These are phyloP conservation scores for Gliomastix tumulicola DNA, from an alignment of 2,329 filamentous ascomycete genomes.

Conservation along the genomic window DNA sequence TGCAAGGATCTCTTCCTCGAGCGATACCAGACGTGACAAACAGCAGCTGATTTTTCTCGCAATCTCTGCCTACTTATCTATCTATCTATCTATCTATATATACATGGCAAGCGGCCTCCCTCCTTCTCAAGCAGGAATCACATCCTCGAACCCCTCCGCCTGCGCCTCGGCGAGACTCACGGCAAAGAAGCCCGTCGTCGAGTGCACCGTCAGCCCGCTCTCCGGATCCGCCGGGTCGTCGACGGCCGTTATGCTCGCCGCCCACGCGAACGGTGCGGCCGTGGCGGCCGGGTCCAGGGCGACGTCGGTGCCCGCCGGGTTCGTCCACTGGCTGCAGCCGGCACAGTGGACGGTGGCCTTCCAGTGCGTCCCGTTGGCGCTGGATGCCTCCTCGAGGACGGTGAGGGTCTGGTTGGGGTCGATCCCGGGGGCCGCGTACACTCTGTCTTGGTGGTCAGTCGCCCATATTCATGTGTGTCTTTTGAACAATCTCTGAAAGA, in stretches of 20 bases:
- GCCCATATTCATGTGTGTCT: neutral
- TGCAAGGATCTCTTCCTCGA: too few species aligned
- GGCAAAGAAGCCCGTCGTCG: neutral
- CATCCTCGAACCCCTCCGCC: constrained; percentile 1
- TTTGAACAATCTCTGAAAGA: neutral
- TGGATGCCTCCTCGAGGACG: constrained; percentile 24
- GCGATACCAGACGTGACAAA: too few species aligned
- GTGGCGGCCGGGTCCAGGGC: neutral
- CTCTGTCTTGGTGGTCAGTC: constrained; percentile 16
- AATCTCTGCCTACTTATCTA: too few species aligned
- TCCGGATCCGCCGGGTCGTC: neutral
- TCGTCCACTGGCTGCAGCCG: constrained; percentile 33
- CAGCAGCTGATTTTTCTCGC: too few species aligned
- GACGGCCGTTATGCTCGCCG: neutral
- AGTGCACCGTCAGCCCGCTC: neutral
- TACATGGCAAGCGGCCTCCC: too few species aligned
- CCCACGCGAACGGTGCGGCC: neutral
- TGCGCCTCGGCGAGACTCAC: neutral
- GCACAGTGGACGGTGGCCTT: constrained; percentile 24
- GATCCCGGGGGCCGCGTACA: constrained; percentile 20
- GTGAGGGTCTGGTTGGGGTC: constrained; percentile 22
- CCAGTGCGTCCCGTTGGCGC: constrained; percentile 23
- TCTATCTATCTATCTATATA: too few species aligned
- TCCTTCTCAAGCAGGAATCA: neutral
- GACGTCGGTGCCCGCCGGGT: constrained; percentile 13